Base-by-base conservation (phyloP, 148 eudicot species). In the Arctostaphylos glauca region DNA sequence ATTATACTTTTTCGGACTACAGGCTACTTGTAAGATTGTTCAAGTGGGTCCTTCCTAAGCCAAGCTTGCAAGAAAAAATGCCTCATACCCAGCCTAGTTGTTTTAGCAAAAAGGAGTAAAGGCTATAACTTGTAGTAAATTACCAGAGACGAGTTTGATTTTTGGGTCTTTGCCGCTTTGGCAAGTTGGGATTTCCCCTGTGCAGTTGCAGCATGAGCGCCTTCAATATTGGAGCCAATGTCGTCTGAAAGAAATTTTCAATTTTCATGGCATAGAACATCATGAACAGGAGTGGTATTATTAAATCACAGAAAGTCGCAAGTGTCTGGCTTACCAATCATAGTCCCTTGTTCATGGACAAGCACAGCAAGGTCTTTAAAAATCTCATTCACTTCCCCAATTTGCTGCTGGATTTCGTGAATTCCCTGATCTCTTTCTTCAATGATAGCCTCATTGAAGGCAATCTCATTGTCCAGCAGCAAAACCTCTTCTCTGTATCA, bases 81-180 rank as follows among this genome's bases (percentile, higher is more conserved):
- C 41, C 43, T 55, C 52, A 55, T 15, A 53, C 66, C 52, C 23
- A 21, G 47, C 21, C 66, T 52, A 9, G 62, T 49, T 55, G 9
- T 41, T 75, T 41, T 43, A 56, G 80, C 68, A 56, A 49, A 67
- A 48, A 48, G 80, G 13, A 76, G 47, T 31, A 81, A 14, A 5
- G 76, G 47, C 14, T n/a, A 83, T 10, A 43, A 54, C 50, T 55
- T 12, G 13, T n/a, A 56, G 44, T 18, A 82, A 87, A 87, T 90
- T 87, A 95, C 97, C 88, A 95, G 89, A 55, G 98, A 95, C 31
- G 98, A 94, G 85, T 96, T 94, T 81, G 98, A 96, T 86, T 85
- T 85, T 82, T 95, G 98, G 80, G 90, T 91, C 86, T 95, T 95
- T 19, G 96, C 84, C 49, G 98, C 98, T 92, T 95, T 89, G 44